Base-by-base conservation (phyloP, 75 land plant genomes). In the Pinus taeda region DNA sequence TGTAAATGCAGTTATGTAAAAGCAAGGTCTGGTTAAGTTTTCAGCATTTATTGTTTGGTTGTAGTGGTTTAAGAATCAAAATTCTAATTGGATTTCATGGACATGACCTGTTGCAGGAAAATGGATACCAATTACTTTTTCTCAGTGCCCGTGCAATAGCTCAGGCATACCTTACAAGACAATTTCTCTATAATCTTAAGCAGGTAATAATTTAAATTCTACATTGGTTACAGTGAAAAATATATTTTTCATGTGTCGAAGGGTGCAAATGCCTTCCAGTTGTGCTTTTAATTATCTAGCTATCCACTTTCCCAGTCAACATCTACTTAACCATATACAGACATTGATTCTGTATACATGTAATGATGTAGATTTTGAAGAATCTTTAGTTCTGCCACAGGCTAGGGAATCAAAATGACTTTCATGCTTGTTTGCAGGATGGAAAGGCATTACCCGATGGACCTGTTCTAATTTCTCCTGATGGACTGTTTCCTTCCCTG, bases 81-180 rank as follows among this genome's bases (percentile, higher is more conserved):
- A 20, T 73, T 53, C 33, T 21, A 56, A 26, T 57, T 18, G 24
- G 75, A 26, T 56, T 29, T 56, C 65, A 26, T 26, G 56, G 13
- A 53, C 65, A 26, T 17, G 21, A n/a, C 3, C 37, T 15, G 33
- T 60, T 80, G 62, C 83, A 92, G 92, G 93, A 90, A 58, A 97
- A 97, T 79, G 99, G 98, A 0, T 97, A 95, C 73, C 96, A 97
- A 71, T 79, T 97, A 17, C 77, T 97, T 26, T 97, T 95, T 87
- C 83, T 97, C 59, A 97, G 99, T 82, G 99, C 99, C 26, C 87
- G 99, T 69, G 98, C 99, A 53, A 97, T 97, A 66, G 88, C 85
- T 63, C 99, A 95, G 74, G 95, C 99, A 49, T 91, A 97, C 71
- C 83, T 97, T 8, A 97, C 99, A 4, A 85, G 98, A 64, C 90